Evolutionary conservation across 805 yeast genomes (phyloP).

Genomic region (Candida parachauliodes): DNA sequence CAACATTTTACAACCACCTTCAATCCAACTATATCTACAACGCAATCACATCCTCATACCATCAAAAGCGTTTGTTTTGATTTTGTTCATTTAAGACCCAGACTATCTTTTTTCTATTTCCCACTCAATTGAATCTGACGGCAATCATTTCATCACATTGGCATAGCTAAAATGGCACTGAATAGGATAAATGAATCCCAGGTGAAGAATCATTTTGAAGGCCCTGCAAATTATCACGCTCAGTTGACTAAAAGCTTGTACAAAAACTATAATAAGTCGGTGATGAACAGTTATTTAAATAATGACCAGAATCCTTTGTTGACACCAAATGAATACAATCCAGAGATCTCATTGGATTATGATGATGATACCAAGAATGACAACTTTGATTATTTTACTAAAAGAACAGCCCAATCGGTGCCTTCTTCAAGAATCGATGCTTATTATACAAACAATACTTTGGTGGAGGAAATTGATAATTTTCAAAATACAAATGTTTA

Average conservation of each 20-base stretch:
- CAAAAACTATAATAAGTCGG: slow-evolving; percentile 2
- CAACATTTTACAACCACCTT: no score
- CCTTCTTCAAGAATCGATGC: slow-evolving; percentile 8
- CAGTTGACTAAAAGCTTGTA: slow-evolving; percentile 1
- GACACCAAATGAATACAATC: background rate
- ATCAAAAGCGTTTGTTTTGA: no score
- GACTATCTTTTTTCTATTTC: no score
- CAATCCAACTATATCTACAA: no score
- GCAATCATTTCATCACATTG: no score
- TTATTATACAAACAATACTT: background rate
- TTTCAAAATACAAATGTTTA: background rate
- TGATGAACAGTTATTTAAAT: background rate
- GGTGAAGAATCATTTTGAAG: background rate
- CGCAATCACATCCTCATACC: no score
- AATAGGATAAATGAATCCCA: background rate
- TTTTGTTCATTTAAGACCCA: no score
- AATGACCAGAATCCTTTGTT: background rate
- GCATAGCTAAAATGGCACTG: no score
- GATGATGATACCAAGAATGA: background rate
- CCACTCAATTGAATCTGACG: no score
- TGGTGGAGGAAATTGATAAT: slow-evolving; percentile 1
- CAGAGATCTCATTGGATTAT: background rate
- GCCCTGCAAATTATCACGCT: slow-evolving; percentile 6
- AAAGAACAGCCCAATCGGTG: slow-evolving; percentile 7
- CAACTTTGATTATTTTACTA: slow-evolving; percentile 5